Base-by-base conservation (phyloP, 2,329 filamentous ascomycete species). In the Tolypocladium amazonense region DNA sequence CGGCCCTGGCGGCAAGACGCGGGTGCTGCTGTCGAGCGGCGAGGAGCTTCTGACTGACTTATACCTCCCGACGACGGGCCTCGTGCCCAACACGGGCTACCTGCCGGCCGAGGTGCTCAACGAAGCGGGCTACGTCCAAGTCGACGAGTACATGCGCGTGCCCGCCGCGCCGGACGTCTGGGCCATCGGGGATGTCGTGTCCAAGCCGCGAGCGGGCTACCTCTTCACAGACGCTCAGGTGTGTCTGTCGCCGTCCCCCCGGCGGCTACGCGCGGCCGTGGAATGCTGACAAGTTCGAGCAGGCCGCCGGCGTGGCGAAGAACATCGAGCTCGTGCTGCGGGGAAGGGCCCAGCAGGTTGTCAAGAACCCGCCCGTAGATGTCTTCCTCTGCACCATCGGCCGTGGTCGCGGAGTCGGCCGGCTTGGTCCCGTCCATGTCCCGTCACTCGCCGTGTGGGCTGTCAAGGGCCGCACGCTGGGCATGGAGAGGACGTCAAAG, bases 161-260 rank as follows among this genome's bases (percentile, higher is more conserved):
- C 75, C 73, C 62, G 75, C 72, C 9, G 70, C 72, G 15, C 68
- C 75, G 20, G 69, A 75, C 57, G 75, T 82, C 30, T 84, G 81
- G 81, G 81, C 81, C 9, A 75, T 77, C 3, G 81, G 81, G 30
- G 81, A 84, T 59, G 70, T 82, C 50, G 77, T 83, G 30, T 78
- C 76, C 64, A 76, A 76, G 66, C 80, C 81, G 27, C 73, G 76
- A 30, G 77, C 82, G 7, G 82, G 82, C 1, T 86, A 85, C 66
- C 80, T 86, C 71, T 77, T 82, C 59, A 83, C 84, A 0, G 85
- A 82, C 60, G 81, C 81, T 64, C 81, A 83, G 68, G 76, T 77
- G 60, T 66, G 73, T 66, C 23, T 25, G 20, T n/a, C 23, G 15
- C 47, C 23, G 37, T 1, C 15, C 7, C 54, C 23, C 12, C 39